phyloP scores from a whole-genome alignment of 2,329 filamentous ascomycete genomes.

The Apiospora malaysiana region DNA sequence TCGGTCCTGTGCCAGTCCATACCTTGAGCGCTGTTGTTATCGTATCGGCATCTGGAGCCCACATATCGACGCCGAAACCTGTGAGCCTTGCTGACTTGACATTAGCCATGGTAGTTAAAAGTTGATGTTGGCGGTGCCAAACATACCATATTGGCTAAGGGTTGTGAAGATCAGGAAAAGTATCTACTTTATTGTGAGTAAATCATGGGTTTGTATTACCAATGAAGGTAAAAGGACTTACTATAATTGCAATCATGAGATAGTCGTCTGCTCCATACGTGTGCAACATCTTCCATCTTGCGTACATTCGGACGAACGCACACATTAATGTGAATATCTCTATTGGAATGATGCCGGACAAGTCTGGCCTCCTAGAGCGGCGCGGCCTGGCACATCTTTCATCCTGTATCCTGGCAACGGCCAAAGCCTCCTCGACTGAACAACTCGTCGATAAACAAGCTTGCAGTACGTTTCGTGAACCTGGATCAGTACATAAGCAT shows the following conservation, averaged over 20 bases:
- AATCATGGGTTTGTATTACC: background rate
- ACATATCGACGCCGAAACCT: slow-evolving; percentile 46
- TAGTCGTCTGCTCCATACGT: slow-evolving; percentile 47
- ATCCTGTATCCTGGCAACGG: slow-evolving; percentile 40
- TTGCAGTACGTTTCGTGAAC: slow-evolving; percentile 29
- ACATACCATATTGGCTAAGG: slow-evolving; percentile 41
- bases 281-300: slow-evolving; percentile 40
- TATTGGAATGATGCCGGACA: slow-evolving; percentile 44
- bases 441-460: slow-evolving; percentile 36
- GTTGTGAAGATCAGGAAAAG: slow-evolving; percentile 41
- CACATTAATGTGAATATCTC: slow-evolving; percentile 43
- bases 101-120: background rate
- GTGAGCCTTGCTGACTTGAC: slow-evolving; percentile 32
- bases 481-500: slow-evolving; percentile 38
- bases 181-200: slow-evolving; percentile 1
- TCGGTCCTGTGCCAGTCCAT: background rate
- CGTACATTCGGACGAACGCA: slow-evolving; percentile 45
- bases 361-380: slow-evolving; percentile 38
- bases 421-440: slow-evolving; percentile 35
- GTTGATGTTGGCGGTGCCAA: too few relatives aligned
- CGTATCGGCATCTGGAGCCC: slow-evolving; percentile 38
- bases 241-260: slow-evolving; percentile 43
- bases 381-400: slow-evolving; percentile 39
- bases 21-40: slow-evolving; percentile 42
- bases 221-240: slow-evolving; percentile 29